Evolutionary conservation across 805 yeast genomes (phyloP).

Genomic region (Kodamaea neixiangensis): DNA sequence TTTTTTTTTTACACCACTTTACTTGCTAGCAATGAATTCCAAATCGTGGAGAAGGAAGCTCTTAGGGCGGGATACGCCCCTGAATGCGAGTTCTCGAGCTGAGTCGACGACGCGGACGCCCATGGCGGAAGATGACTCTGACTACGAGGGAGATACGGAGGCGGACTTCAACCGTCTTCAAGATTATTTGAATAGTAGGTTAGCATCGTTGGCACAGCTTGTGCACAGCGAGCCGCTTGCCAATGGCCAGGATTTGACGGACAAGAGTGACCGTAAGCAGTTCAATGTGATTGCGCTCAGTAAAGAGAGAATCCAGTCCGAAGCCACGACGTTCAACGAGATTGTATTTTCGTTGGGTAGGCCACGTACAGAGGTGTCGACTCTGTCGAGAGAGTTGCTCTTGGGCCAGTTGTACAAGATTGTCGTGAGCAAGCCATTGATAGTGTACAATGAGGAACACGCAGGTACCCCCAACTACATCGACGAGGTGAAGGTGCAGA

Average conservation of each 20-base stretch:
- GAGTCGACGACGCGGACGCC: conserved; percentile 16
- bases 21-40: conserved; percentile 5
- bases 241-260: conserved; percentile 12
- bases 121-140: conserved; percentile 19
- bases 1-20: neutral
- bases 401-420: conserved; percentile 53
- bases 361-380: conserved; percentile 47
- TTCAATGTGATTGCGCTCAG: conserved; percentile 32
- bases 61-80: conserved; percentile 13
- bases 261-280: conserved; percentile 23
- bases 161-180: conserved; percentile 16
- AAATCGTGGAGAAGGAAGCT: conserved; percentile 12
- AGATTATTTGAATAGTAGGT: conserved; percentile 15
- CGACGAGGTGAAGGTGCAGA: conserved; percentile 35
- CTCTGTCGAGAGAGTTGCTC: conserved; percentile 49
- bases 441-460: conserved; percentile 36
- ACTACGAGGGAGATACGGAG: conserved; percentile 18
- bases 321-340: conserved; percentile 43
- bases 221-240: conserved; percentile 6
- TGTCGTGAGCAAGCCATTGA: conserved; percentile 43
- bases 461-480: conserved; percentile 39
- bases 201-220: conserved; percentile 14
- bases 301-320: conserved; percentile 36
- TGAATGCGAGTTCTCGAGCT: conserved; percentile 16
- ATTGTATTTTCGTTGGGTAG: conserved; percentile 44